Evolutionary conservation across 805 yeast species (phyloP).

Genomic region (Candida orba): DNA sequence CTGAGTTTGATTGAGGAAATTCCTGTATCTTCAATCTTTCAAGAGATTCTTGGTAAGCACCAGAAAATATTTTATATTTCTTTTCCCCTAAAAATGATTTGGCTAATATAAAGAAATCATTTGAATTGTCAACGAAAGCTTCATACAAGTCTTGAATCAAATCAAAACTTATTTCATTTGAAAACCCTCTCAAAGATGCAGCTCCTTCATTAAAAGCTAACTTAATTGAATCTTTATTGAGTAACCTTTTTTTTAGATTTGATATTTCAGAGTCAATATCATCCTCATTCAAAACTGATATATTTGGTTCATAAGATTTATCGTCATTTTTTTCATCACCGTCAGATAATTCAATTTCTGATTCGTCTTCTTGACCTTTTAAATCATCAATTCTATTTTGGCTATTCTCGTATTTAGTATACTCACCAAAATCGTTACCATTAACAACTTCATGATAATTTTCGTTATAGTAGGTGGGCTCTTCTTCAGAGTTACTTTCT

Average conservation of each 20-base stretch:
- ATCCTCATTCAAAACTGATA: not conserved
- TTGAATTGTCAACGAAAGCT: conserved; percentile 1
- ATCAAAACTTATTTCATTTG: conserved; percentile 5
- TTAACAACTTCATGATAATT: too few species aligned
- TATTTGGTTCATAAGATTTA: too few species aligned
- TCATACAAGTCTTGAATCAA: conserved; percentile 6
- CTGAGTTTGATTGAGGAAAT: not conserved
- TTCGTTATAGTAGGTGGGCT: too few species aligned
- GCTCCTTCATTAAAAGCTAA: conserved; percentile 3
- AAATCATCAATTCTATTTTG: too few species aligned
- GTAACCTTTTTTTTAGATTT: not conserved
- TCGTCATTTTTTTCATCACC: too few species aligned
- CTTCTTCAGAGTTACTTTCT: too few species aligned
- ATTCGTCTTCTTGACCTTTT: too few species aligned
- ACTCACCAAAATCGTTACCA: too few species aligned
- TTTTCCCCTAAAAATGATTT: conserved; percentile 6
- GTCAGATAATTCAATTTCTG: too few species aligned
- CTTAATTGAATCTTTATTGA: not conserved
- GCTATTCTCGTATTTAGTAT: too few species aligned
- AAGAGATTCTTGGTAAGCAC: conserved; percentile 8
- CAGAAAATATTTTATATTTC: conserved; percentile 2
- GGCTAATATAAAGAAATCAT: conserved; percentile 2
- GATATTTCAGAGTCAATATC: not conserved
- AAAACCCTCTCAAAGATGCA: not conserved
- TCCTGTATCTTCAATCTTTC: conserved; percentile 1